These are phyloP conservation scores for Brasilioporus rufonigricans DNA, from an alignment of 768 basidiomycete species.

Conservation along the genomic window DNA sequence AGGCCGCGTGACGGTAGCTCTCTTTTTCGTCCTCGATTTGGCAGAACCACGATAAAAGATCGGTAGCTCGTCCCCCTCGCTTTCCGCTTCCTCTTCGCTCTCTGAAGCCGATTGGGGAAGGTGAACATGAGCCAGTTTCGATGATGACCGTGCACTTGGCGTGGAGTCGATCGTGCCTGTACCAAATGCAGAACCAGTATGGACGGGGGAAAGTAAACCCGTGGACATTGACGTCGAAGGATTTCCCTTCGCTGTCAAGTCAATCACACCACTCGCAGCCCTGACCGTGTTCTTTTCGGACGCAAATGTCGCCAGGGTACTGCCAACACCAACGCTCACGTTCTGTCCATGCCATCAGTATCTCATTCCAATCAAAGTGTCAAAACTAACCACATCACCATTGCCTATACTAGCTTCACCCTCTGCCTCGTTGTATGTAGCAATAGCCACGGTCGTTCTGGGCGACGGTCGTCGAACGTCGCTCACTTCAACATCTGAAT, in stretches of 20 bases:
- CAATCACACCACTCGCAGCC: neutral
- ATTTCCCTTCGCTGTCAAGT: constrained; percentile 6
- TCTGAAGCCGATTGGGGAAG: constrained; percentile 6
- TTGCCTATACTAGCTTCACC: neutral
- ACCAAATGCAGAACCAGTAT: constrained; percentile 1
- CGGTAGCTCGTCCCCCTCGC: constrained; percentile 16
- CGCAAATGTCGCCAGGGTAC: neutral
- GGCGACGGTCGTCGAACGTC: neutral
- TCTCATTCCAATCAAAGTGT: neutral
- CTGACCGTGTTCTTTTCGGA: neutral
- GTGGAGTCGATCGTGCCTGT: neutral
- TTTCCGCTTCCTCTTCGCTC: constrained; percentile 12
- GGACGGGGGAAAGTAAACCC: neutral
- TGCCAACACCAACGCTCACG: neutral
- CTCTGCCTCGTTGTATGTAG: too few species aligned
- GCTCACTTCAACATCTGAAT: constrained; percentile 20
- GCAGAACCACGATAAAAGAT: constrained; percentile 17
- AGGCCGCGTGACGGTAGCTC: neutral
- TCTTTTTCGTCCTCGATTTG: neutral
- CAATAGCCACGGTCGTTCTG: neutral
- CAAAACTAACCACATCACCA: constrained; percentile 10
- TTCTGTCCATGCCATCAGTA: constrained; percentile 8
- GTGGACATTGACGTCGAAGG: neutral
- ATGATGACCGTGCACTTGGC: neutral
- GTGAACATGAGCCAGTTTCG: constrained; percentile 15